Evolutionary conservation across 2,329 filamentous ascomycete genomes (phyloP).

Genomic region (Corinectria fuckeliana): DNA sequence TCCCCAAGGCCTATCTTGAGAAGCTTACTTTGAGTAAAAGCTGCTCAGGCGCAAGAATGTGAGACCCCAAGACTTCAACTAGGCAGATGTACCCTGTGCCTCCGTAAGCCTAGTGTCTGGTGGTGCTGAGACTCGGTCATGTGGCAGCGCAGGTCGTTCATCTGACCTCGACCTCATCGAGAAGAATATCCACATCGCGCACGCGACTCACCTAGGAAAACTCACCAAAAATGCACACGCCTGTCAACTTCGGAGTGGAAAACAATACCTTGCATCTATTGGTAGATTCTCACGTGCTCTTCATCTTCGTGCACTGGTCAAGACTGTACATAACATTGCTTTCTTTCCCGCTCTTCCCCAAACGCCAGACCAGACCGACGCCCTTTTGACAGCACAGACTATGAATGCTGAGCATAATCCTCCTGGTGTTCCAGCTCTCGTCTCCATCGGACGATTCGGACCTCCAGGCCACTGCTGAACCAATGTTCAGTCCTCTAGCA

Average conservation of each 20-base stretch:
- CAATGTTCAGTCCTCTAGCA: neutral
- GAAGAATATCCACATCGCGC: slow-evolving; percentile 15
- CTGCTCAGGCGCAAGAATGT: neutral
- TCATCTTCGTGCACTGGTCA: slow-evolving; percentile 34
- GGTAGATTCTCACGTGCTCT: slow-evolving; percentile 27
- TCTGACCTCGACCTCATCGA: slow-evolving; percentile 26
- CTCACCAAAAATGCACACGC: neutral
- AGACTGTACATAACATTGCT: slow-evolving; percentile 41
- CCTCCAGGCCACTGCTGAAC: neutral
- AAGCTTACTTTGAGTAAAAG: slow-evolving; percentile 8
- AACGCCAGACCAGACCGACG: slow-evolving; percentile 43
- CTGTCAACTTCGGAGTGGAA: neutral
- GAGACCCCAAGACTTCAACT: slow-evolving; percentile 19
- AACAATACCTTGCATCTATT: slow-evolving; percentile 29
- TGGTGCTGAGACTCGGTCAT: slow-evolving; percentile 30
- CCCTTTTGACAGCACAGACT: slow-evolving; percentile 34
- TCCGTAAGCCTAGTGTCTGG: slow-evolving; percentile 20
- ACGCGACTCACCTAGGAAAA: slow-evolving; percentile 25
- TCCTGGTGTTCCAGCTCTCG: slow-evolving; percentile 19
- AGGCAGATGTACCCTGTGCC: slow-evolving; percentile 35
- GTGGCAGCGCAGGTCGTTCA: slow-evolving; percentile 22
- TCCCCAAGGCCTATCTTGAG: slow-evolving; percentile 14
- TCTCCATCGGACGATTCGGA: neutral
- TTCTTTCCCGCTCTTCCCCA: slow-evolving; percentile 39
- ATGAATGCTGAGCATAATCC: slow-evolving; percentile 29